These are phyloP conservation scores for Boletus speciosus DNA, from an alignment of 768 basidiomycete species.

Conservation along the genomic window DNA sequence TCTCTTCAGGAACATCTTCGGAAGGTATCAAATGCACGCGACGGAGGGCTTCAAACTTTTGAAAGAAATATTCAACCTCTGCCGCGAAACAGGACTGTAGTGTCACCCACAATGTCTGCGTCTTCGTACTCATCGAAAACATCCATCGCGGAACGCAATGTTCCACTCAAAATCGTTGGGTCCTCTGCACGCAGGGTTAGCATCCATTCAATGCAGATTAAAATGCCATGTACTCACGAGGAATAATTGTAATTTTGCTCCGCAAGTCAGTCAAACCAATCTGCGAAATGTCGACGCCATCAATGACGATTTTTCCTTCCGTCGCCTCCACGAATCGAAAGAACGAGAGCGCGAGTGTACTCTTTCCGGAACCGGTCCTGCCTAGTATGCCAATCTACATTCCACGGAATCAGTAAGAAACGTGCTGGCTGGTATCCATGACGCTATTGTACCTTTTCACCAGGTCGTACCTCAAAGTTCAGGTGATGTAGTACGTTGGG, in stretches of 20 bases:
- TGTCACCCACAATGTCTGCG: slow-evolving; percentile 62
- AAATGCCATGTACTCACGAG: slow-evolving; percentile 44
- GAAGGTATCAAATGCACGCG: slow-evolving; percentile 76
- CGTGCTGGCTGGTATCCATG: not conserved
- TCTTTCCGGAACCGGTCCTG: slow-evolving; percentile 72
- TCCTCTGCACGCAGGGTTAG: slow-evolving; percentile 55
- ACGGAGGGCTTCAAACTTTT: slow-evolving; percentile 76
- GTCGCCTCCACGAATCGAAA: slow-evolving; percentile 90
- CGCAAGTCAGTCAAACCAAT: slow-evolving; percentile 83
- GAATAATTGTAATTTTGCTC: slow-evolving; percentile 71
- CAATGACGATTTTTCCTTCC: slow-evolving; percentile 69
- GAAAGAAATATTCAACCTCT: not conserved
- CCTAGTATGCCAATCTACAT: slow-evolving; percentile 65
- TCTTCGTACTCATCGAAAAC: slow-evolving; percentile 87
- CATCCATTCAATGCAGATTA: not conserved
- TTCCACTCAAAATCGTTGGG: slow-evolving; percentile 83
- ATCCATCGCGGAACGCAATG: slow-evolving; percentile 74
- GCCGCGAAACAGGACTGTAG: not conserved
- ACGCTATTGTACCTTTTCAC: slow-evolving; percentile 58
- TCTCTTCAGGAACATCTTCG: slow-evolving; percentile 41
- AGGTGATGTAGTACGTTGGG: slow-evolving; percentile 82
- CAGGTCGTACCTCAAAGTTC: slow-evolving; percentile 67
- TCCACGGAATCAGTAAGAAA: slow-evolving; percentile 4
- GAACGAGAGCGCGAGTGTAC: slow-evolving; percentile 78
- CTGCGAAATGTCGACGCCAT: slow-evolving; percentile 73